Evolutionary conservation across 805 yeast species (phyloP).

Genomic region (Metschnikowia baotianmanensis): DNA sequence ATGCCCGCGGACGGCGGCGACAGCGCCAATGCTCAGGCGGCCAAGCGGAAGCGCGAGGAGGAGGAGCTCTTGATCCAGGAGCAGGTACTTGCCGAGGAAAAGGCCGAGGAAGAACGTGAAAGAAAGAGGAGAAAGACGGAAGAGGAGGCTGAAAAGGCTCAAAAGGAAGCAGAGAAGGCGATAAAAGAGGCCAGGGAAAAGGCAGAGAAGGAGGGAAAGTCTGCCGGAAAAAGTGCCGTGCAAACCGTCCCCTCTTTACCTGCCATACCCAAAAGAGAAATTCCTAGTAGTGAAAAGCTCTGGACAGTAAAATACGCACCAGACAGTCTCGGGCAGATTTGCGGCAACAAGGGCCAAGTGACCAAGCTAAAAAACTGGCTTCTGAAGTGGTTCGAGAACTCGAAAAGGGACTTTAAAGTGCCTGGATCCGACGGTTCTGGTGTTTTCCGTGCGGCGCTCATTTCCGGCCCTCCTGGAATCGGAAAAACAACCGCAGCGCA

Average conservation of each 20-base stretch:
- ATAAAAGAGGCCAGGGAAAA: slow-evolving; percentile 8
- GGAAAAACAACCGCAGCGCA: slow-evolving; percentile 86
- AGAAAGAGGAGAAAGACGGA: slow-evolving; percentile 39
- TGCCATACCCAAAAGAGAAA: slow-evolving; percentile 26
- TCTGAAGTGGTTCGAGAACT: slow-evolving; percentile 63
- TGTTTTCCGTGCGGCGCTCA: slow-evolving; percentile 73
- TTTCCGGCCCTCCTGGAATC: slow-evolving; percentile 86
- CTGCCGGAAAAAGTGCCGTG: too few relatives aligned
- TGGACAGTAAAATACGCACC: slow-evolving; percentile 98
- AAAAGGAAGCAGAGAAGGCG: slow-evolving; percentile 10
- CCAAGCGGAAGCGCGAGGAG: slow-evolving; percentile 62
- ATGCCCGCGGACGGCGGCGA: slow-evolving; percentile 95
- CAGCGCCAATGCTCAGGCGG: slow-evolving; percentile 74
- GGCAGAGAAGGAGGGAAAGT: slow-evolving; percentile 1
- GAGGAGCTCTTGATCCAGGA: slow-evolving; percentile 59
- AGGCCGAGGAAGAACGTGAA: slow-evolving; percentile 38
- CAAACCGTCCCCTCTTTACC: slow-evolving; percentile 7
- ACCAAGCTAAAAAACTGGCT: slow-evolving; percentile 72
- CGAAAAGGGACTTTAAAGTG: slow-evolving; percentile 52
- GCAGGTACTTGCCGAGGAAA: slow-evolving; percentile 42
- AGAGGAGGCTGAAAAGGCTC: background rate
- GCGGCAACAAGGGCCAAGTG: slow-evolving; percentile 78
- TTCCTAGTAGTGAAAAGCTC: slow-evolving; percentile 58
- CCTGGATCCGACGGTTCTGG: slow-evolving; percentile 67
- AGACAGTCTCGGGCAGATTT: slow-evolving; percentile 64